Conservation (phyloP, 2,329 filamentous ascomycete species). For the Stachybotrys echinatus region DNA sequence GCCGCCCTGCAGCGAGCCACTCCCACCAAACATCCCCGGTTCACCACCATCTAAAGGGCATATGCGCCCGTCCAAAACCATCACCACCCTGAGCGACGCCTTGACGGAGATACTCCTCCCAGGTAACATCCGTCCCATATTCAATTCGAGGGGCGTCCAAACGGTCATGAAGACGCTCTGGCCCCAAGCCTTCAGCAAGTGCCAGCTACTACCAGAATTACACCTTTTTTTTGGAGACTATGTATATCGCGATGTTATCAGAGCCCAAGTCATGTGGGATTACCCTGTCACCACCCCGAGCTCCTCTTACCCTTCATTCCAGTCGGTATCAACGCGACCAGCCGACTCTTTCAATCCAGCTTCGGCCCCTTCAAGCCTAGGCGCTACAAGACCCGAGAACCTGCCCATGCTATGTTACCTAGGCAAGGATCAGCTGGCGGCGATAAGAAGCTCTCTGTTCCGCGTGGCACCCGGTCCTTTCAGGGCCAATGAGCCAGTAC, state of each 20-base stretch:
- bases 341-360: constrained; percentile 20
- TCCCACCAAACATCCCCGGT: constrained; percentile 25
- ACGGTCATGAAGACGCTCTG: constrained; percentile 40
- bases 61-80: constrained; percentile 33
- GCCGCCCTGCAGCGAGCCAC: constrained; percentile 34
- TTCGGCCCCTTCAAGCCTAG: constrained; percentile 13
- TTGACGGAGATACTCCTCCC: constrained; percentile 37
- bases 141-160: constrained; percentile 35
- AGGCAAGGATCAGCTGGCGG: constrained; percentile 38
- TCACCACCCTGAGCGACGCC: constrained; percentile 35
- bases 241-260: constrained; percentile 38
- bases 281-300: constrained; percentile 18
- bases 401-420: constrained; percentile 39
- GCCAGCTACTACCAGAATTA: constrained; percentile 32
- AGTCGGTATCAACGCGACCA: constrained; percentile 30
- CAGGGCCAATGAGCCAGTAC: constrained; percentile 40
- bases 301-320: constrained; percentile 24
- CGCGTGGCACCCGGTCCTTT: constrained; percentile 36
- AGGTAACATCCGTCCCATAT: constrained; percentile 23
- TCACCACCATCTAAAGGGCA: constrained; percentile 30
- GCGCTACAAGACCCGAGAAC: constrained; percentile 7
- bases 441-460: constrained; percentile 42
- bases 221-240: constrained; percentile 44
- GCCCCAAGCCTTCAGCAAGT: constrained; percentile 25
- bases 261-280: constrained; percentile 46